Base-by-base conservation (phyloP, 352 stramenopile genomes). In the Pythium phragmitis region DNA sequence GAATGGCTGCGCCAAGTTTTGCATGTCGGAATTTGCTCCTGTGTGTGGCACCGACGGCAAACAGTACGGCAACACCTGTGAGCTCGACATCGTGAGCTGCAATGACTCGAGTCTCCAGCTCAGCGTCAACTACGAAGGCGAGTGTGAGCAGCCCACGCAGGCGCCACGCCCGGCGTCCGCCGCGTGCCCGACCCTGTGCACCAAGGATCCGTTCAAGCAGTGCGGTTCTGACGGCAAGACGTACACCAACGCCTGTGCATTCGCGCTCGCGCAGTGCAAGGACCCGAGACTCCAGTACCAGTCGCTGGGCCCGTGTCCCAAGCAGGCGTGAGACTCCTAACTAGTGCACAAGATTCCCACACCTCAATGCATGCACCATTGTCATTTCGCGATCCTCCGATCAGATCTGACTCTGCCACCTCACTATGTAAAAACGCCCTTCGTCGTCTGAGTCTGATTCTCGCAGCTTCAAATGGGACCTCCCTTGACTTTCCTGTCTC, bases 41-140 rank as follows among this genome's bases (percentile, higher is more conserved):
- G 52, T 67, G 7, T 67, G 60, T 37, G 51, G 76, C 21, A 69
- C 70, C 39, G 69, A 72, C 45, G 73, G 72, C 23, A 63, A 68
- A 33, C 78, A 63, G 17, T 83, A 79, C 55, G 50, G 59, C 14
- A 83, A 78, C 56, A 51, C 63, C 60, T 83, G 75, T 47, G 76
- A 74, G 56, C 67, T 83, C 54, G 50, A 54, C 7, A 73, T 76
- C 50, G 63, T 54, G 1, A 65, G 73, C 30, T 87, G 77, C 60
- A 57, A 73, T 14, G 77, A 70, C 39, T 41, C 65, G 41, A 60
- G n/a, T 13, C n/a, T 57, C 8, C 51, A 69, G 51, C 51, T 74
- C 39, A 34, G 34, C 8, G 51, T 68, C 12, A 48, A 57, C 3
- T 54, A 65, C 36, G 74, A 70, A 41, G 55, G 56, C 12, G 65